Evolutionary conservation across 305 asterid species (phyloP).

Genomic region (Rubia tinctorum): DNA sequence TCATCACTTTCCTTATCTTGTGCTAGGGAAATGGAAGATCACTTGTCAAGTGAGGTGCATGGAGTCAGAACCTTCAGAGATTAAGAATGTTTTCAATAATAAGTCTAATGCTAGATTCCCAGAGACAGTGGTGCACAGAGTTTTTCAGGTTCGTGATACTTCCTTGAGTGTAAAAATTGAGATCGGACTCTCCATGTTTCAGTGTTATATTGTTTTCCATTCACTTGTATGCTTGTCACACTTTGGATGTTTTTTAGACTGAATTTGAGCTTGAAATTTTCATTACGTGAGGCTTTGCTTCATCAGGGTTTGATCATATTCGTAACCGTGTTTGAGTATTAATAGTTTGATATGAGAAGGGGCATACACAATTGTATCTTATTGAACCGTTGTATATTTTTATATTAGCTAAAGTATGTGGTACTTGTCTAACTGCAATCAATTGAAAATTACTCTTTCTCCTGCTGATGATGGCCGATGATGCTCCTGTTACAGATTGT

Average conservation of each 20-base stretch:
- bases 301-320: background rate
- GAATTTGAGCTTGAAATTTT: background rate
- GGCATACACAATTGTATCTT: background rate
- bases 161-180: conserved; percentile 5
- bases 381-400: background rate
- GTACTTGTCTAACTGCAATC: conserved; percentile 1
- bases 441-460: background rate
- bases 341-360: background rate
- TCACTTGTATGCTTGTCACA: background rate
- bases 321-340: background rate
- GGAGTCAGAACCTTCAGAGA: conserved; percentile 30
- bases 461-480: conserved; percentile 1
- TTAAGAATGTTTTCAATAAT: conserved; percentile 25
- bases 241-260: background rate
- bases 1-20: conserved; percentile 20
- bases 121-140: conserved; percentile 26
- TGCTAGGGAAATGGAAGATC: conserved; percentile 47
- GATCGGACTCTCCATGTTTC: background rate
- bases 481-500: conserved; percentile 24
- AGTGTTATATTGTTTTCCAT: background rate
- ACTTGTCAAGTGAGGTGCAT: conserved; percentile 33
- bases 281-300: background rate
- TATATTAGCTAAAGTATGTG: background rate
- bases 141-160: conserved; percentile 45
- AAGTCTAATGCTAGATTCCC: conserved; percentile 28